Conservation (phyloP, 2,329 filamentous ascomycete genomes). For the Pseudodiploospora longispora region DNA sequence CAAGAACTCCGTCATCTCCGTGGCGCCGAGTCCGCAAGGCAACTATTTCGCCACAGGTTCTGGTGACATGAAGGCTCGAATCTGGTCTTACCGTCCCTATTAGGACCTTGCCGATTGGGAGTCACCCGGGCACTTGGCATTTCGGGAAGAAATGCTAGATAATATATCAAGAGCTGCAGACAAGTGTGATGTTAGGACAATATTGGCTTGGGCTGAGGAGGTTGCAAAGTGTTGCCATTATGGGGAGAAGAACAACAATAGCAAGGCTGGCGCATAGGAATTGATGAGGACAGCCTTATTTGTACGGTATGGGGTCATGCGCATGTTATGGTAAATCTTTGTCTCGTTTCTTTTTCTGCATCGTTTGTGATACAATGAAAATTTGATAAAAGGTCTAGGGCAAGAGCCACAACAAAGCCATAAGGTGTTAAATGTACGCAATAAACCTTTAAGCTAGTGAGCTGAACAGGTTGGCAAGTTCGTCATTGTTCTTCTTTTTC, state of each 20-base stretch:
- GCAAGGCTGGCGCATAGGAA: slow-evolving; percentile 19
- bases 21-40: slow-evolving; percentile 84
- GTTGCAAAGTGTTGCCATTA: not conserved
- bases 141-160: not conserved
- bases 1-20: slow-evolving; percentile 97
- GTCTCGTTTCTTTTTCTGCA: slow-evolving; percentile 15
- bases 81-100: slow-evolving; percentile 73
- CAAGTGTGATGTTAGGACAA: not conserved
- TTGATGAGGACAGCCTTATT: slow-evolving; percentile 17
- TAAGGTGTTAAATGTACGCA: not conserved
- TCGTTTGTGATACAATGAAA: slow-evolving; percentile 12
- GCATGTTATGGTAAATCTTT: slow-evolving; percentile 12
- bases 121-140: not conserved
- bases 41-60: slow-evolving; percentile 91
- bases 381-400: not conserved
- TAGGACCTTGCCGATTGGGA: slow-evolving; percentile 14
- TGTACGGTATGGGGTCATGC: slow-evolving; percentile 16
- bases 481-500: slow-evolving; percentile 51
- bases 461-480: slow-evolving; percentile 66
- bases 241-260: no score
- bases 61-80: slow-evolving; percentile 93
- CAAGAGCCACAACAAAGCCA: no score
- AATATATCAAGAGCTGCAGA: not conserved
- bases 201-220: not conserved
- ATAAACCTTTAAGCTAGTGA: slow-evolving; percentile 30